phyloP scores from a whole-genome alignment of 176 grass and related monocot species.

The Puccinellia tenuiflora region DNA sequence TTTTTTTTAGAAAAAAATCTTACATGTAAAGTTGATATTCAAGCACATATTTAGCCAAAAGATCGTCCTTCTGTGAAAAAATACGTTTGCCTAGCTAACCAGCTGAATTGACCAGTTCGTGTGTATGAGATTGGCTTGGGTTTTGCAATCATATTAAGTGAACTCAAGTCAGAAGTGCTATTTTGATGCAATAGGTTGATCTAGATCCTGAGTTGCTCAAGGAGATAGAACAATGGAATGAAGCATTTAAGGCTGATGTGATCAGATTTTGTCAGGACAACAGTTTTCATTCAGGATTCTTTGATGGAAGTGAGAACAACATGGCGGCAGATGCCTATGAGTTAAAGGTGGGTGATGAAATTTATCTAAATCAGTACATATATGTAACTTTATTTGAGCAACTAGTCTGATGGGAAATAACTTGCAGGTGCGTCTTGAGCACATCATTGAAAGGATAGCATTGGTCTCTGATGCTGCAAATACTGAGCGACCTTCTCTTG shows the following conservation, averaged over 20 bases:
- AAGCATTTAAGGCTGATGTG: slow-evolving; percentile 58
- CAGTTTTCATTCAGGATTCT: slow-evolving; percentile 91
- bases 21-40: neutral
- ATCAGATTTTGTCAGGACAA: slow-evolving; percentile 90
- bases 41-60: neutral
- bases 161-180: neutral
- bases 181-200: slow-evolving; percentile 52
- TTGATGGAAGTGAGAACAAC: slow-evolving; percentile 82
- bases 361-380: neutral
- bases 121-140: neutral
- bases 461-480: slow-evolving; percentile 85
- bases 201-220: slow-evolving; percentile 58
- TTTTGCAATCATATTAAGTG: neutral
- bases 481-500: slow-evolving; percentile 79
- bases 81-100: neutral
- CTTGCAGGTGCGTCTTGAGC: slow-evolving; percentile 87
- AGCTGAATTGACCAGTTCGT: neutral
- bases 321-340: slow-evolving; percentile 90
- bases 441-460: slow-evolving; percentile 91
- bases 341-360: slow-evolving; percentile 48
- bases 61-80: neutral
- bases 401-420: slow-evolving; percentile 10
- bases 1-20: neutral
- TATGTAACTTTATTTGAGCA: neutral
- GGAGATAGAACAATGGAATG: slow-evolving; percentile 93